Evolutionary conservation across 1,139 yeast genomes (phyloP), one percentile per base, ranked within the genome.

Genomic region (Pichia sp.): DNA sequence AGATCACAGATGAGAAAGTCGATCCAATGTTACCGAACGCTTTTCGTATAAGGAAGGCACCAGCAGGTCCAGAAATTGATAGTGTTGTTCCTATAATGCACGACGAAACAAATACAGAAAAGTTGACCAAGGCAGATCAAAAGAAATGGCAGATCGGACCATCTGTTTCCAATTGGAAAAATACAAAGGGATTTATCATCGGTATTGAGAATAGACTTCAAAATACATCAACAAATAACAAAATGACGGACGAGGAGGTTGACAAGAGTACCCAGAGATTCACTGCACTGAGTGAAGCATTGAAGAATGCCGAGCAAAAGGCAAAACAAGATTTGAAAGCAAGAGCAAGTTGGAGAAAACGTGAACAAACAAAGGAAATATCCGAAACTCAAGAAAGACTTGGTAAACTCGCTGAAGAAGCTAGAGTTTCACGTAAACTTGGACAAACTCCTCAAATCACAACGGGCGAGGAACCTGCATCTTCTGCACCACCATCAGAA

Each of bases 91-190:
- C 69, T 0, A 56, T 67, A 3, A 43, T 67, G 39, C 67, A 66
- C 34, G 65, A 63, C 15, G 60, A 72, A 28, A 19, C 44, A 3
- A 48, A 49, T n/a, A 50, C 55, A 1, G 54, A 50, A 2, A 81
- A 76, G 56, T 64, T 85, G n/a, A 78, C 93, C 0, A 81, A 81
- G 35, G 89, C 85, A 57, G 96, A 90, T 50, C 84, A 83, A 51
- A 82, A 78, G 33, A 77, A 81, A 52, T 93, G 98, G 98, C 76
- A 77, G 43, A 89, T 93, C 27, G 98, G 99, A 0, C 84, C 96
- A 0, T 90, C 96, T 1, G 79, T 93, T 1, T 91, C 98, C 1
- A 90, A 89, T 64, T 93, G 99, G 99, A 91, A 91, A 65, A 93
- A 93, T 63, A 89, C 93, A 22, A 85, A 86, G 56, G 98, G 99